Evolutionary conservation across 2,329 filamentous ascomycete species (phyloP).

Genomic region (Clonostachys rosea): DNA sequence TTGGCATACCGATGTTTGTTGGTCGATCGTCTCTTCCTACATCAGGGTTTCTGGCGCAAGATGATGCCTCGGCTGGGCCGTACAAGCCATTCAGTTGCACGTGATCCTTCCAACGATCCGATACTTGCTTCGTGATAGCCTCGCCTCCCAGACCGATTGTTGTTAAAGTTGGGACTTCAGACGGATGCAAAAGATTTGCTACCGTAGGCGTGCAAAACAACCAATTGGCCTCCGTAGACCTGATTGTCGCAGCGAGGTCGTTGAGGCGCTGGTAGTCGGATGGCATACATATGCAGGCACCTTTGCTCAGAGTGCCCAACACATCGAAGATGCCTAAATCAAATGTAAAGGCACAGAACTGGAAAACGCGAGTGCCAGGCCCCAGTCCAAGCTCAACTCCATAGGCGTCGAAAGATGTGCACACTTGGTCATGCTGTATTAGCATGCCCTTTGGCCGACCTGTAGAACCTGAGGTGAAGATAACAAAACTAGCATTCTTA

Average conservation of each 20-base stretch:
- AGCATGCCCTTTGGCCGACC: constrained; percentile 6
- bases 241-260: constrained; percentile 38
- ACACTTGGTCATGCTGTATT: constrained; percentile 2
- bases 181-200: constrained; percentile 7
- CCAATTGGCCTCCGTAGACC: constrained; percentile 28
- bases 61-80: constrained; percentile 32
- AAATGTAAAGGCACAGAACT: constrained; percentile 29
- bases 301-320: constrained; percentile 31
- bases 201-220: constrained; percentile 9
- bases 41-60: constrained; percentile 7
- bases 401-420: constrained; percentile 32
- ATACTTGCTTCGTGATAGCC: constrained; percentile 1
- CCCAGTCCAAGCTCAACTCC: constrained; percentile 16
- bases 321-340: constrained; percentile 6
- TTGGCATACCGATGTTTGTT: constrained; percentile 3
- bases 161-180: constrained; percentile 3
- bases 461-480: constrained; percentile 4
- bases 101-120: constrained; percentile 4
- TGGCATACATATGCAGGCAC: constrained; percentile 48
- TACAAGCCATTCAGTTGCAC: constrained; percentile 27
- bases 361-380: constrained; percentile 28
- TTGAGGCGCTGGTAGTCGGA: constrained; percentile 49
- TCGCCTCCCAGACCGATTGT: constrained; percentile 5
- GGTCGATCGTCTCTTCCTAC: background rate
- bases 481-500: constrained; percentile 49